Conservation (phyloP, 176 grass and related monocot genomes). For the Elymus sibiricus region DNA sequence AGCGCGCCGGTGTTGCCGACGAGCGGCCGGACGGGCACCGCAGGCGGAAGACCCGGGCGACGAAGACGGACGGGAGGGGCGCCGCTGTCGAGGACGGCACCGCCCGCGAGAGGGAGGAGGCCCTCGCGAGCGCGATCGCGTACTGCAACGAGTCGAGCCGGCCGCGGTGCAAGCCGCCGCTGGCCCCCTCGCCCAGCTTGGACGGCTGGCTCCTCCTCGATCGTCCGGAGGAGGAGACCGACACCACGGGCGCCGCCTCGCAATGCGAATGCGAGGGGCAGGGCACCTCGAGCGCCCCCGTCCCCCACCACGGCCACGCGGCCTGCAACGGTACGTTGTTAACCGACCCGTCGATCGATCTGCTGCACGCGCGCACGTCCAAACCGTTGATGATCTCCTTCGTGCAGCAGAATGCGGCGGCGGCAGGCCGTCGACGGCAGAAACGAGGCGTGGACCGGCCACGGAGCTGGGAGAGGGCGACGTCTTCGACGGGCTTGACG, state of each 20-base stretch:
- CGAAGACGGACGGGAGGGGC: background rate
- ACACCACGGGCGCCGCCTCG: background rate
- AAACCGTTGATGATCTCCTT: background rate
- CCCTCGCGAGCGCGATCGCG: slow-evolving; percentile 11
- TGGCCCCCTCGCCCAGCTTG: background rate
- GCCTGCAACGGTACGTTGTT: background rate
- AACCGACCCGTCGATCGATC: too few relatives aligned
- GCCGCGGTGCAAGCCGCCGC: background rate
- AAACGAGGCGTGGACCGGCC: background rate
- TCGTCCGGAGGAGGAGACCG: background rate
- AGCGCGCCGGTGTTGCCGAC: background rate
- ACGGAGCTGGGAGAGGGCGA: background rate
- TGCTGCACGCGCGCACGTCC: background rate
- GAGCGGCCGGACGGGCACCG: too few relatives aligned
- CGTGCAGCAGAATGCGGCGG: background rate
- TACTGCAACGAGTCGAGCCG: slow-evolving; percentile 30
- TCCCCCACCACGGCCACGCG: background rate
- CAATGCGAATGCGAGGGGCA: background rate
- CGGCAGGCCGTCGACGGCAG: too few relatives aligned
- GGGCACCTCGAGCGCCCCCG: background rate
- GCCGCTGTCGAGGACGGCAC: background rate
- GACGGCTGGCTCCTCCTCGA: background rate
- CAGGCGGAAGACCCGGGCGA: background rate
- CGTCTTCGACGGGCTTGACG: background rate
- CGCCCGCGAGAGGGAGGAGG: background rate